Evolutionary conservation across 2,329 filamentous ascomycete genomes (phyloP).

Genomic region (Acrocalymma vagum): DNA sequence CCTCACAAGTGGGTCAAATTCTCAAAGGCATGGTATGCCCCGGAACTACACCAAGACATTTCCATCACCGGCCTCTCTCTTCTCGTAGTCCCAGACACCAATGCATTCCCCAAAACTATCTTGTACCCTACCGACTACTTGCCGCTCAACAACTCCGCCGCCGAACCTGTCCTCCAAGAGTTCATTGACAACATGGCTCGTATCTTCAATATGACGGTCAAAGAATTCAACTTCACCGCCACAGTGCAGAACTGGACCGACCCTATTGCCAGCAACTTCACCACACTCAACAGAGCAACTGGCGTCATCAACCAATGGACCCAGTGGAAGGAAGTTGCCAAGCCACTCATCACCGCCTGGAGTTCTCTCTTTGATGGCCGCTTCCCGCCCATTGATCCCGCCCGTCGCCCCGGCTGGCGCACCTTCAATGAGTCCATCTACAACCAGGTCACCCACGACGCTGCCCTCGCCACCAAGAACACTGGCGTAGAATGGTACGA

Average conservation of each 20-base stretch:
- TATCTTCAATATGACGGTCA: conserved; percentile 49
- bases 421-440: conserved; percentile 31
- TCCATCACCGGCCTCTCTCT: conserved; percentile 49
- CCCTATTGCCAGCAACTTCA: conserved; percentile 39
- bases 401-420: conserved; percentile 39
- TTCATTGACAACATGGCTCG: conserved; percentile 47
- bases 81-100: conserved; percentile 44
- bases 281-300: conserved; percentile 35
- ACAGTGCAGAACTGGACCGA: conserved; percentile 36
- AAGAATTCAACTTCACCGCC: conserved; percentile 48
- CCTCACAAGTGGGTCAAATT: conserved; percentile 48
- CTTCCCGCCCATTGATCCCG: conserved; percentile 50
- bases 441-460: conserved; percentile 26
- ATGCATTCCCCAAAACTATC: conserved; percentile 48
- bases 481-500: conserved; percentile 50
- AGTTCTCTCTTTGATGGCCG: conserved; percentile 44
- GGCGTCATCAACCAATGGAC: conserved; percentile 43
- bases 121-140: conserved; percentile 53
- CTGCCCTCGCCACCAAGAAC: conserved; percentile 38
- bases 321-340: conserved; percentile 42
- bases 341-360: conserved; percentile 45
- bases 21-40: conserved; percentile 49
- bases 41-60: conserved; percentile 41
- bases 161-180: conserved; percentile 47
- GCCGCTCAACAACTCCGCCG: conserved; percentile 50